Percentiles rank a stretch among this genome's conserved stretches.
Conservation (phyloP, 2,329 filamentous ascomycete species). For the Macrophomina phaseolina region DNA sequence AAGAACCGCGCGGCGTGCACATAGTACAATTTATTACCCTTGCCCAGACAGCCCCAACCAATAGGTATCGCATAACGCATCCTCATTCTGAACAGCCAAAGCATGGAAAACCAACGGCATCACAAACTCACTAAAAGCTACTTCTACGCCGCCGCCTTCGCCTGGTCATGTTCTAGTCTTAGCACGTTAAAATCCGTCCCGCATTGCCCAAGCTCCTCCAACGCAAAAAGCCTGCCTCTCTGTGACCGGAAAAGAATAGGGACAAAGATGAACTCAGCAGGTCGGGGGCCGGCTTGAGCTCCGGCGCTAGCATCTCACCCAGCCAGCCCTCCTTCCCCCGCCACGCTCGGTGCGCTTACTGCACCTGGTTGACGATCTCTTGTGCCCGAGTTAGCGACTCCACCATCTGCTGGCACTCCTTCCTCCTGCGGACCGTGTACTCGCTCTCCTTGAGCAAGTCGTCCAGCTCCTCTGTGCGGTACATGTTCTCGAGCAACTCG, state of each 20-base stretch:
- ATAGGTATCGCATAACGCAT: slow-evolving; percentile 20
- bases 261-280: slow-evolving; percentile 14
- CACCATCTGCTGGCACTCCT: slow-evolving; percentile 99
- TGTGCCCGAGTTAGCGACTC: slow-evolving; percentile 87
- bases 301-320: neutral
- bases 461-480: slow-evolving; percentile 86
- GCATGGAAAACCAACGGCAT: slow-evolving; percentile 20
- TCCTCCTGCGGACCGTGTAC: slow-evolving; percentile 90
- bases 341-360: slow-evolving; percentile 43
- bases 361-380: slow-evolving; percentile 89
- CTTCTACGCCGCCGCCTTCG: slow-evolving; percentile 22
- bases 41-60: neutral
- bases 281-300: neutral
- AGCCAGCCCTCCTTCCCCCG: slow-evolving; percentile 5
- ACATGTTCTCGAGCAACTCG: slow-evolving; percentile 97
- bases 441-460: slow-evolving; percentile 97
- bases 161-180: slow-evolving; percentile 25
- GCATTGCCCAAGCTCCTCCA: slow-evolving; percentile 18
- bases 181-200: slow-evolving; percentile 19
- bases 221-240: slow-evolving; percentile 20
- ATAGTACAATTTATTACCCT: slow-evolving; percentile 9
- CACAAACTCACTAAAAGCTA: slow-evolving; percentile 17
- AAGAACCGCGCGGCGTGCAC: neutral
- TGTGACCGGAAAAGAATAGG: slow-evolving; percentile 18
- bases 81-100: slow-evolving; percentile 14